Evolutionary conservation across 306 rosid species (phyloP).

Genomic region (Oxytropis ochrocephala): DNA sequence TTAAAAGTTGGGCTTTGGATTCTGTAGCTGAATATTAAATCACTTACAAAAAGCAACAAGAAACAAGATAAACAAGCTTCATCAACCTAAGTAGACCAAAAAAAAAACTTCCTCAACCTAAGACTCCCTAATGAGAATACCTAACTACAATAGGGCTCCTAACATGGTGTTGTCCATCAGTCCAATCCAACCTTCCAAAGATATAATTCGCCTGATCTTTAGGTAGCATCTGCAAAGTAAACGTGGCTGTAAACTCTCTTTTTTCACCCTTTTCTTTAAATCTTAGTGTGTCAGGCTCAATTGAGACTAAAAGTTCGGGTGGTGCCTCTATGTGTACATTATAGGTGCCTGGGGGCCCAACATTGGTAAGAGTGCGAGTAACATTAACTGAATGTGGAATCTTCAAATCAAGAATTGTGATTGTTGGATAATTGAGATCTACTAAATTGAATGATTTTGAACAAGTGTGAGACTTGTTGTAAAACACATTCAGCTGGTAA

Average conservation of each 20-base stretch:
- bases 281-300: slow-evolving; percentile 26
- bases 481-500: slow-evolving; percentile 9
- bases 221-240: background rate
- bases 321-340: slow-evolving; percentile 28
- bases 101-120: too few relatives aligned
- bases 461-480: slow-evolving; percentile 20
- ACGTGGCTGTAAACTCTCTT: slow-evolving; percentile 28
- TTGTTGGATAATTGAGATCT: slow-evolving; percentile 61
- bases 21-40: too few relatives aligned
- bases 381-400: background rate
- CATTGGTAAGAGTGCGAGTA: slow-evolving; percentile 53
- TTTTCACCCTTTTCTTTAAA: slow-evolving; percentile 41
- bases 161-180: slow-evolving; percentile 33
- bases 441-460: slow-evolving; percentile 23
- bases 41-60: too few relatives aligned
- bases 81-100: too few relatives aligned
- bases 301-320: slow-evolving; percentile 19
- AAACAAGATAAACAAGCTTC: too few relatives aligned
- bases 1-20: too few relatives aligned
- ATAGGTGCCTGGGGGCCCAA: slow-evolving; percentile 43
- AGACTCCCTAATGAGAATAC: background rate
- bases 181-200: slow-evolving; percentile 41
- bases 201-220: background rate
- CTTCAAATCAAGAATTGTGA: slow-evolving; percentile 13
- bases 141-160: slow-evolving; percentile 35